Conservation (phyloP, 805 yeast genomes). For the Kuraishia hungarica region DNA sequence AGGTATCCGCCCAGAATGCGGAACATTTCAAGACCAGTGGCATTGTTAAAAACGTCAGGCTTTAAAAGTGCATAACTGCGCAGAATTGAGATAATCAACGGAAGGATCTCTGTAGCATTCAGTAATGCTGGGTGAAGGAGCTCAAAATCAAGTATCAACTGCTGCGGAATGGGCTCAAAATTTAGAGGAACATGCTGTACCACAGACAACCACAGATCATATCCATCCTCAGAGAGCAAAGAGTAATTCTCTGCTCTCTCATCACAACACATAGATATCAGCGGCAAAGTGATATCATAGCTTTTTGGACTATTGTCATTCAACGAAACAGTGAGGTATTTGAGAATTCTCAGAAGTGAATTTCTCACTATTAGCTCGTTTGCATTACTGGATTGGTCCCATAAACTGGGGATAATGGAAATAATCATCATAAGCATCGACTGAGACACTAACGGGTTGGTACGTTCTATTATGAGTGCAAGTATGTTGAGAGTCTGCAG, state of each 20-base stretch:
- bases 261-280: conserved; percentile 55
- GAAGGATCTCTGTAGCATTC: conserved; percentile 67
- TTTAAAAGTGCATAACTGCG: conserved; percentile 52
- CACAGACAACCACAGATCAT: conserved; percentile 71
- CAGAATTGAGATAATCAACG: conserved; percentile 49
- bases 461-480: conserved; percentile 50
- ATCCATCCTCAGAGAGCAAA: conserved; percentile 76
- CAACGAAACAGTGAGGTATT: conserved; percentile 46
- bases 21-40: conserved; percentile 32
- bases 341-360: conserved; percentile 46
- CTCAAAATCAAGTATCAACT: conserved; percentile 37
- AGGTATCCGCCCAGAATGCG: conserved; percentile 45
- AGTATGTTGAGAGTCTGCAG: conserved; percentile 63
- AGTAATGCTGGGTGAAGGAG: conserved; percentile 50
- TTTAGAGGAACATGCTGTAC: conserved; percentile 49
- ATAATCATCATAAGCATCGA: conserved; percentile 43
- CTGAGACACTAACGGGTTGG: conserved; percentile 53
- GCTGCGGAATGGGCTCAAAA: conserved; percentile 21
- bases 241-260: conserved; percentile 44
- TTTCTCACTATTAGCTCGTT: conserved; percentile 40
- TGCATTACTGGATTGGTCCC: conserved; percentile 51
- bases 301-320: conserved; percentile 40
- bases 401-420: conserved; percentile 54
- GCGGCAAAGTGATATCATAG: conserved; percentile 53
- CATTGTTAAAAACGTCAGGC: conserved; percentile 31